Evolutionary conservation across 1,284 basidiomycete species (phyloP).

Genomic region (Caloboletus inedulis): DNA sequence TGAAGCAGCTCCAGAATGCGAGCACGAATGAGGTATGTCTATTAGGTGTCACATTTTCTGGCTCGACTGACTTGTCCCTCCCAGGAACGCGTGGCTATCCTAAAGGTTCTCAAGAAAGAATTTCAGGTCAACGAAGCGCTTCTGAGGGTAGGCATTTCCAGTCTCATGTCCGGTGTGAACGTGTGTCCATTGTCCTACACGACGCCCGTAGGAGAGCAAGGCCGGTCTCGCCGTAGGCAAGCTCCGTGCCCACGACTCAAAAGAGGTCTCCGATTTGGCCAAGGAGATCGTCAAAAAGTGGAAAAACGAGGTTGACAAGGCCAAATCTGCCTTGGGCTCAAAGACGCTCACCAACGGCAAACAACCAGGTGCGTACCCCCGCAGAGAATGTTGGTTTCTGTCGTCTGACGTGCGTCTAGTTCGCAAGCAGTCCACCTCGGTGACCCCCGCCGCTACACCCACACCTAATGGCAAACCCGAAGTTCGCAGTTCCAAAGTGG

Average conservation of each 20-base stretch:
- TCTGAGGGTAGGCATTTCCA: constrained; percentile 68
- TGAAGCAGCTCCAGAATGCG: constrained; percentile 70
- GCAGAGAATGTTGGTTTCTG: background rate
- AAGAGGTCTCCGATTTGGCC: constrained; percentile 77
- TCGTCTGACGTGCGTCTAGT: constrained; percentile 1
- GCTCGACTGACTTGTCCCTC: constrained; percentile 21
- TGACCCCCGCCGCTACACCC: constrained; percentile 33
- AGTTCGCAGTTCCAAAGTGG: constrained; percentile 62
- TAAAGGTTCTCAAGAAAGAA: constrained; percentile 74
- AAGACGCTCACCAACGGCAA: constrained; percentile 26
- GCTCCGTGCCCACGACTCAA: constrained; percentile 71
- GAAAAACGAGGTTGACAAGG: constrained; percentile 83
- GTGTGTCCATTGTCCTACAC: background rate
- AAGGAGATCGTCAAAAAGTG: constrained; percentile 93
- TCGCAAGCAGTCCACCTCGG: constrained; percentile 32
- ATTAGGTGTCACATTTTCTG: too few species aligned
- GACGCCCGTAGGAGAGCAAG: constrained; percentile 70
- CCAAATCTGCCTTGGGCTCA: constrained; percentile 49
- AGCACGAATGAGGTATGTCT: constrained; percentile 57
- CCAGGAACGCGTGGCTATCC: constrained; percentile 71
- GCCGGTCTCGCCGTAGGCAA: constrained; percentile 93
- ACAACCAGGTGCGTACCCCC: constrained; percentile 33
- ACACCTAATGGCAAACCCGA: constrained; percentile 43
- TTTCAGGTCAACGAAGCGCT: constrained; percentile 83
- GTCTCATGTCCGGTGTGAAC: constrained; percentile 16